phyloP scores from a whole-genome alignment of 306 rosid species.

The Cicer bijugum region DNA sequence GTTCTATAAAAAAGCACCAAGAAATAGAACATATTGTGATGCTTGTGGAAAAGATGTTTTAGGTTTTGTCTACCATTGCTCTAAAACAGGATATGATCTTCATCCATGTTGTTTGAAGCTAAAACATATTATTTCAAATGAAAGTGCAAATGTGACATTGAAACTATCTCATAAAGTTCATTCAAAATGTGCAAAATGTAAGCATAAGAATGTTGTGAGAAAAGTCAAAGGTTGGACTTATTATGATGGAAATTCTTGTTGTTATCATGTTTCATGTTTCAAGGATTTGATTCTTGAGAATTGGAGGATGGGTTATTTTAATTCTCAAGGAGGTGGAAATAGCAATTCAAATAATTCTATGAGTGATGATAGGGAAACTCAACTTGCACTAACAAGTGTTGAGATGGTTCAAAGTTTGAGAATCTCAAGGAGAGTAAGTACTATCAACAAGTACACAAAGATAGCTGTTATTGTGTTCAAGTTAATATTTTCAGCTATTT shows the following conservation, averaged over 20 bases:
- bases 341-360: neutral
- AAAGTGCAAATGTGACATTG: conserved; percentile 29
- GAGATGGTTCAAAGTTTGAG: conserved; percentile 12
- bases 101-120: conserved; percentile 57
- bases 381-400: conserved; percentile 22
- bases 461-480: conserved; percentile 40
- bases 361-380: conserved; percentile 8
- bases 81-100: conserved; percentile 31
- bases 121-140: conserved; percentile 25
- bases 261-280: conserved; percentile 54
- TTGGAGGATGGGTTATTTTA: conserved; percentile 47
- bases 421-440: conserved; percentile 35
- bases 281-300: conserved; percentile 53
- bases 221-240: conserved; percentile 53
- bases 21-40: conserved; percentile 28
- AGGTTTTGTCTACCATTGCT: conserved; percentile 54
- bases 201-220: conserved; percentile 35
- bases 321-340: neutral
- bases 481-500: conserved; percentile 52
- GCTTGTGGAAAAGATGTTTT: conserved; percentile 59
- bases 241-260: conserved; percentile 12
- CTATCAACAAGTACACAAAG: conserved; percentile 5
- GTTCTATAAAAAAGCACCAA: conserved; percentile 25
- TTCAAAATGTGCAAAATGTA: conserved; percentile 47
- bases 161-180: conserved; percentile 33